These are phyloP conservation scores for Fragilariopsis cylindrus DNA, from an alignment of 108 stramenopile species.

Conservation along the genomic window DNA sequence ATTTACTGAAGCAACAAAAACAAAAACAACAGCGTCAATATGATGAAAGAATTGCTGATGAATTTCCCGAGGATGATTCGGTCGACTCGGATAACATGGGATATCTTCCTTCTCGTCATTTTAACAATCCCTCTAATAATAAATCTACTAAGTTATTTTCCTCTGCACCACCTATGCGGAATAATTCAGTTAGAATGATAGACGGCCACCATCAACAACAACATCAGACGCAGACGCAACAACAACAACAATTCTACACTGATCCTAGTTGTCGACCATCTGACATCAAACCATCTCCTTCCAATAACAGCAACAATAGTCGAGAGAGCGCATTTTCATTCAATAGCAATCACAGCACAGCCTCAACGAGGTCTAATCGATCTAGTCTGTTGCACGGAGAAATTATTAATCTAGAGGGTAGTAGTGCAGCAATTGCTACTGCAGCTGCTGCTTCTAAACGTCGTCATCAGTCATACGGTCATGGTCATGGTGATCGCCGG, in stretches of 20 bases:
- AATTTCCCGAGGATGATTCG: background rate
- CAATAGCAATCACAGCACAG: background rate
- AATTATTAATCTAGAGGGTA: slow-evolving; percentile 29
- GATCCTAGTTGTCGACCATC: background rate
- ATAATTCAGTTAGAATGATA: background rate
- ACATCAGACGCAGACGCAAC: background rate
- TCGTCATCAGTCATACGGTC: background rate
- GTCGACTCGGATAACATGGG: background rate
- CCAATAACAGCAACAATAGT: slow-evolving; percentile 1
- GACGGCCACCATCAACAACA: slow-evolving; percentile 3
- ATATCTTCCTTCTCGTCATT: slow-evolving; percentile 18
- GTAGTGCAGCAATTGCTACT: background rate
- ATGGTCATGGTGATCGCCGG: background rate
- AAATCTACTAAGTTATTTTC: background rate
- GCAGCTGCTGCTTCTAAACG: background rate
- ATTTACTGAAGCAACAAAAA: background rate
- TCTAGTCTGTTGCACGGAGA: slow-evolving; percentile 24
- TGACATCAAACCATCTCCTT: slow-evolving; percentile 2
- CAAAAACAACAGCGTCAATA: background rate
- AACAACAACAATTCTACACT: background rate
- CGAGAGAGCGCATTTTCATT: slow-evolving; percentile 1
- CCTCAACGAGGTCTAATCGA: slow-evolving; percentile 3
- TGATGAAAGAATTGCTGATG: background rate
- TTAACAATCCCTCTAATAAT: background rate
- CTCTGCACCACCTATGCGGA: background rate